Base-by-base conservation (phyloP, 2,329 filamentous ascomycete species). In the Lachnellula occidentalis region DNA sequence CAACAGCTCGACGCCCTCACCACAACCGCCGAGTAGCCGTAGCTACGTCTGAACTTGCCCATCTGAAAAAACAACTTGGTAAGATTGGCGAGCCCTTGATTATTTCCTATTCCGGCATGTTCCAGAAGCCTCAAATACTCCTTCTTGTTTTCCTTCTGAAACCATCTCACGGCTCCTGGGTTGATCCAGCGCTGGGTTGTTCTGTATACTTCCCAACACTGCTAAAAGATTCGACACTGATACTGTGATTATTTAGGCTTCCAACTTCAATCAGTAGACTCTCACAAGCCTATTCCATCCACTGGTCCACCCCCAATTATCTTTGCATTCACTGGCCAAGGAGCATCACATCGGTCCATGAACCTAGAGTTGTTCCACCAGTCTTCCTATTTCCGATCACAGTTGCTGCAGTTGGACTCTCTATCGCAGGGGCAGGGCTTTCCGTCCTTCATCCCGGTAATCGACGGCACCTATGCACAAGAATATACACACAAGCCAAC, bases 21-120 rank as follows among this genome's bases (percentile, higher is more conserved):
- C 77, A 83, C 67, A 72, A 75, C 61, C 78, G 77, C 71, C 75
- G 80, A 12, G 72, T 80, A 65, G 76, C 74, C 45, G 72, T 78
- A 43, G 65, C 72, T 2, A 75, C 72, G 0, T 66, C 67, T 3
- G 69, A 70, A 49, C 54, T 76, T 14, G 31, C 7, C 11, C 27
- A 56, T 11, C 5, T 58, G 5, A 48, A 48, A 3, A 56, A 61
- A 79, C 5, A 67, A 78, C 5, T 54, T 80, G 19, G 42, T 22
- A n/a, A 4, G 19, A 14, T 11, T 12, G 17, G 15, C 21, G 42
- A 22, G 22, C 22, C 22, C 22, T 24, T 24, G 6, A 4, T 24
- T 24, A 24, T 24, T 24, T 24, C 22, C 6, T 6, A 24, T 24
- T 24, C 22, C 22, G 22, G 22, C 22, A 24, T 6, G 22, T 24